Evolutionary conservation across 495 filamentous ascomycete genomes (phyloP).

Genomic region (Penicillium silybi): DNA sequence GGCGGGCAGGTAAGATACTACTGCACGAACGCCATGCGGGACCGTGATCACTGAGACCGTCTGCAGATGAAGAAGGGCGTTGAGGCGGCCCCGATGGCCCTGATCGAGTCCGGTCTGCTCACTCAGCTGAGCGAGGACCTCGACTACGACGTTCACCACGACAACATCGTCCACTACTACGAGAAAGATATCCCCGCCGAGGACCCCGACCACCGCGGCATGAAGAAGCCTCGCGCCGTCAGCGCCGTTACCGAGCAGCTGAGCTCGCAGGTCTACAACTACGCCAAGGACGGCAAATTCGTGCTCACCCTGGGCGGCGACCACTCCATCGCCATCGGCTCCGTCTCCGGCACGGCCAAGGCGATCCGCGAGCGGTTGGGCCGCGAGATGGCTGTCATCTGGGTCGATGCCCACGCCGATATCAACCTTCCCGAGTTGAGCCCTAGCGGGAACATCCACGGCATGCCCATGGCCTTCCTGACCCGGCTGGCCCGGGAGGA

Average conservation of each 20-base stretch:
- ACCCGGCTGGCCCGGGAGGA: conserved; percentile 77
- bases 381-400: conserved; percentile 87
- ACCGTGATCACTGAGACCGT: conserved; percentile 1
- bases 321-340: conserved; percentile 94
- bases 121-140: conserved; percentile 79
- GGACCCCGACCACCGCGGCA: conserved; percentile 70
- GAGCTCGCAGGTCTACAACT: conserved; percentile 78
- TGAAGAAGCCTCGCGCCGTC: conserved; percentile 90
- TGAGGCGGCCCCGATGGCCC: conserved; percentile 85
- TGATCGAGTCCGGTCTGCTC: conserved; percentile 86
- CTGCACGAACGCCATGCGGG: conserved; percentile 5
- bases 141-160: conserved; percentile 80
- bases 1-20: conserved; percentile 77
- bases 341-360: conserved; percentile 76
- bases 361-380: conserved; percentile 79
- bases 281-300: conserved; percentile 79
- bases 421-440: conserved; percentile 95
- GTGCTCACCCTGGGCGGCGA: conserved; percentile 94
- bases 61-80: conserved; percentile 82
- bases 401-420: conserved; percentile 97
- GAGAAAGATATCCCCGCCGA: conserved; percentile 64
- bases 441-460: conserved; percentile 90
- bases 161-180: conserved; percentile 81
- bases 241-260: conserved; percentile 81
- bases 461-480: conserved; percentile 94